Percentiles rank a stretch among this genome's conserved stretches.
Evolutionary conservation across 495 filamentous ascomycete genomes (phyloP).

Genomic region (Lepraria neglecta): DNA sequence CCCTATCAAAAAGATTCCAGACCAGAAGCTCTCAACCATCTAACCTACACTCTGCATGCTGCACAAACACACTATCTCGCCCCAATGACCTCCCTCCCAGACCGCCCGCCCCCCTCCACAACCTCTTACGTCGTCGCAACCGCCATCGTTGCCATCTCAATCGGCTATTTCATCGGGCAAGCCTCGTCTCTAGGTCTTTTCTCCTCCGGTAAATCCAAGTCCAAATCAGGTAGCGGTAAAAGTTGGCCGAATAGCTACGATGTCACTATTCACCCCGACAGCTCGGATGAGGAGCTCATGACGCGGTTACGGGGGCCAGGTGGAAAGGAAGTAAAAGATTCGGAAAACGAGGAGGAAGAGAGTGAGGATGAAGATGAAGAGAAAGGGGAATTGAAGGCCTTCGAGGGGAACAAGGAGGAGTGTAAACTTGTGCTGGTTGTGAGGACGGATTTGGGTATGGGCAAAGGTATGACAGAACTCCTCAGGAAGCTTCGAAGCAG

Average conservation of each 20-base stretch:
- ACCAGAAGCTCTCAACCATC: background rate
- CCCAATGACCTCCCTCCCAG: conserved; percentile 25
- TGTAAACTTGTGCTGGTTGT: conserved; percentile 94
- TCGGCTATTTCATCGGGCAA: conserved; percentile 60
- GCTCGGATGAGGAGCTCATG: conserved; percentile 39
- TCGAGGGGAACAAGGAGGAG: conserved; percentile 59
- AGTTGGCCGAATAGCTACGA: conserved; percentile 49
- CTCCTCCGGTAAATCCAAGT: conserved; percentile 11
- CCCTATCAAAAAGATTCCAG: background rate
- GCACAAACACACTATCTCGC: conserved; percentile 40
- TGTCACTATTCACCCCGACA: conserved; percentile 44
- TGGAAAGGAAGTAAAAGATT: conserved; percentile 26
- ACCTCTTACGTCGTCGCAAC: conserved; percentile 54
- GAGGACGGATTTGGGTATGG: conserved; percentile 91
- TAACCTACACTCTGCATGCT: conserved; percentile 26
- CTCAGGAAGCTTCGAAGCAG: background rate
- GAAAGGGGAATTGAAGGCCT: conserved; percentile 41
- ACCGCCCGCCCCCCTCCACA: conserved; percentile 42
- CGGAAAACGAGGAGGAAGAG: conserved; percentile 10
- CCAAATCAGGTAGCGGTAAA: conserved; percentile 24
- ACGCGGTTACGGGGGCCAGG: conserved; percentile 24
- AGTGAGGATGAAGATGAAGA: conserved; percentile 11
- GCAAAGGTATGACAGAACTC: conserved; percentile 58
- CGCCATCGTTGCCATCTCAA: conserved; percentile 55
- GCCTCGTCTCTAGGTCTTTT: conserved; percentile 45